Evolutionary conservation across 768 basidiomycete genomes (phyloP).

Genomic region (Naganishia randhawae): DNA sequence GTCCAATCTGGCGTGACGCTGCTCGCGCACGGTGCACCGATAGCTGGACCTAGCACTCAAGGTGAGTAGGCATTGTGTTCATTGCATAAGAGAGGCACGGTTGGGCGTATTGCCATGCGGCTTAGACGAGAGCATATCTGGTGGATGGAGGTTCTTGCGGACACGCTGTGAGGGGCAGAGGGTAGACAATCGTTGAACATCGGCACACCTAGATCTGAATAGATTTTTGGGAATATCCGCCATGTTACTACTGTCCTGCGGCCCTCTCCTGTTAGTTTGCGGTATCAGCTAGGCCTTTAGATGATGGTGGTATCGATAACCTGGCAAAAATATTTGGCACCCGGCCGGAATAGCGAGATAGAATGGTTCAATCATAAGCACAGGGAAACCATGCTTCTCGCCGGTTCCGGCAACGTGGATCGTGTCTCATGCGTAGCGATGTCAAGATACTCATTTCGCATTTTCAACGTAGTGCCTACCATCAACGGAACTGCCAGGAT

Average conservation of each 20-base stretch:
- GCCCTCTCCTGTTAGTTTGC: no score
- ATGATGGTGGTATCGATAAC: no score
- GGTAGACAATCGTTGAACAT: conserved; percentile 8
- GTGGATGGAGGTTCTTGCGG: not conserved
- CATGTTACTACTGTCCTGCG: no score
- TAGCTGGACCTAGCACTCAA: not conserved
- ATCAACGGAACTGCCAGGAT: conserved; percentile 12
- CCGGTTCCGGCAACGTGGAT: not conserved
- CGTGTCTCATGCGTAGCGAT: not conserved
- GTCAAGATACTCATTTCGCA: not conserved
- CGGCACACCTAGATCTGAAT: not conserved
- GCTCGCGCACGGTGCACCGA: not conserved
- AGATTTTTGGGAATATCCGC: not conserved
- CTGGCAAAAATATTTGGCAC: no score
- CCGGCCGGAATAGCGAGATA: no score
- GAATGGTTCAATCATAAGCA: not conserved
- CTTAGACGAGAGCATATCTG: not conserved
- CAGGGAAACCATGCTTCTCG: not conserved
- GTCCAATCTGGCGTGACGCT: not conserved
- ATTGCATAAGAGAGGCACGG: no score
- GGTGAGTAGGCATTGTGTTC: conserved; percentile 10
- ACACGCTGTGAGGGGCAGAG: no score
- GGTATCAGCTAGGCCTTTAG: no score
- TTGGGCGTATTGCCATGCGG: not conserved
- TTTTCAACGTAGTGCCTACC: not conserved